Percentiles rank a stretch among this genome's conserved stretches.
Conservation (phyloP, 345 rosid species). For the Gossypium anomalum region DNA sequence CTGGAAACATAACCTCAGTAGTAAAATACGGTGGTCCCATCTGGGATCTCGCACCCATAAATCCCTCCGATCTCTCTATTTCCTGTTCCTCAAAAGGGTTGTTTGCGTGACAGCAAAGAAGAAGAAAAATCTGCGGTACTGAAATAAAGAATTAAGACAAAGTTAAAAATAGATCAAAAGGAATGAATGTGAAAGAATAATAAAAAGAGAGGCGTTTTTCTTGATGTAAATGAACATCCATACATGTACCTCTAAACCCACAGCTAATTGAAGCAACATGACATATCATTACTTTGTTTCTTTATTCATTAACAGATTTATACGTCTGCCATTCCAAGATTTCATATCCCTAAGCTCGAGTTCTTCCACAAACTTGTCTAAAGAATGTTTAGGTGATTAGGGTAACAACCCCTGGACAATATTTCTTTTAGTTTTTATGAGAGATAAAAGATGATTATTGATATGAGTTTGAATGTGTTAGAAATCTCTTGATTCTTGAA, state of each 20-base stretch:
- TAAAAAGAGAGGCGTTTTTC: background rate
- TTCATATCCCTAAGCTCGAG: conserved; percentile 27
- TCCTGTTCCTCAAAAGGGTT: conserved; percentile 30
- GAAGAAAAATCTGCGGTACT: background rate
- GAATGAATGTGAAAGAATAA: background rate
- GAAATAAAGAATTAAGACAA: conserved; percentile 1
- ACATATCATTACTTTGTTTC: conserved; percentile 7
- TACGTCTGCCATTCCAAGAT: conserved; percentile 19
- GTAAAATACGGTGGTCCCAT: conserved; percentile 41
- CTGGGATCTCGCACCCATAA: conserved; percentile 40
- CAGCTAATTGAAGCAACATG: background rate
- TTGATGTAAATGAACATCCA: conserved; percentile 11
- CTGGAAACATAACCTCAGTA: conserved; percentile 1
- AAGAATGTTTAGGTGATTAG: background rate
- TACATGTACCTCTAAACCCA: conserved; percentile 5
- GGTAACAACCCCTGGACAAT: conserved; percentile 17
- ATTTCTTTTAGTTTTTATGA: background rate
- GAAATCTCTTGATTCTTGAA: too few relatives aligned
- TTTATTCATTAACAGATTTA: background rate
- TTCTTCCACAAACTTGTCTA: conserved; percentile 39
- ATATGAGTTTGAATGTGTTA: background rate
- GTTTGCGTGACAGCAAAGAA: conserved; percentile 66
- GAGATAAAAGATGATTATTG: background rate
- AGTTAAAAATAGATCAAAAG: background rate
- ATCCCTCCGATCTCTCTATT: conserved; percentile 20